Conservation (phyloP, 1,139 yeast species). For the Yamadazyma trypodendri region DNA sequence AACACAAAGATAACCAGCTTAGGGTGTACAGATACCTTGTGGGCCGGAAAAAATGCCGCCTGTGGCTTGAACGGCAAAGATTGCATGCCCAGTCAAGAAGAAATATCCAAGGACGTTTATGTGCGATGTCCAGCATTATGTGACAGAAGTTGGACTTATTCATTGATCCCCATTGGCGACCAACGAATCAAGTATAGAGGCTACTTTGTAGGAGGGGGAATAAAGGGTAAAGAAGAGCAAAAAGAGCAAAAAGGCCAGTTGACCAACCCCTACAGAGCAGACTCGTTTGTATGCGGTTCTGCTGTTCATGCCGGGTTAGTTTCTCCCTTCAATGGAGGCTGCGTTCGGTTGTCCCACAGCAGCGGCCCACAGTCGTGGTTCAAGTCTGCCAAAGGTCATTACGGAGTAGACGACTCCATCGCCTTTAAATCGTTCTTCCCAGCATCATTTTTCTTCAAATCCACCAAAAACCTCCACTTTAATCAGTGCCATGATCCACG, state of each 20-base stretch:
- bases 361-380: slow-evolving; percentile 54
- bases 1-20: slow-evolving; percentile 24
- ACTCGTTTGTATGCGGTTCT: slow-evolving; percentile 86
- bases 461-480: slow-evolving; percentile 18
- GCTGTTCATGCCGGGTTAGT: slow-evolving; percentile 84
- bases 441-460: slow-evolving; percentile 61
- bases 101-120: slow-evolving; percentile 41
- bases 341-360: slow-evolving; percentile 61
- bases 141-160: slow-evolving; percentile 73
- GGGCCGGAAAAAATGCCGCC: slow-evolving; percentile 72
- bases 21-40: slow-evolving; percentile 48
- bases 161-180: slow-evolving; percentile 75
- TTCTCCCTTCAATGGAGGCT: slow-evolving; percentile 77
- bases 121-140: slow-evolving; percentile 90
- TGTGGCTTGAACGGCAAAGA: slow-evolving; percentile 72
- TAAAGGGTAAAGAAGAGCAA: too few species aligned
- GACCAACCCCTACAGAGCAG: slow-evolving; percentile 69
- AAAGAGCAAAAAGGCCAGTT: too few species aligned
- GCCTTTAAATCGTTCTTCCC: slow-evolving; percentile 74
- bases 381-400: slow-evolving; percentile 43
- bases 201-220: slow-evolving; percentile 78
- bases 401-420: slow-evolving; percentile 56
- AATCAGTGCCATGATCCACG: slow-evolving; percentile 69
- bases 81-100: slow-evolving; percentile 48
- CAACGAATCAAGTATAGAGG: slow-evolving; percentile 67